Evolutionary conservation across 139 green algal genomes (phyloP), one percentile per base, ranked within the genome.

Genomic region (Ettlia oleoabundans): DNA sequence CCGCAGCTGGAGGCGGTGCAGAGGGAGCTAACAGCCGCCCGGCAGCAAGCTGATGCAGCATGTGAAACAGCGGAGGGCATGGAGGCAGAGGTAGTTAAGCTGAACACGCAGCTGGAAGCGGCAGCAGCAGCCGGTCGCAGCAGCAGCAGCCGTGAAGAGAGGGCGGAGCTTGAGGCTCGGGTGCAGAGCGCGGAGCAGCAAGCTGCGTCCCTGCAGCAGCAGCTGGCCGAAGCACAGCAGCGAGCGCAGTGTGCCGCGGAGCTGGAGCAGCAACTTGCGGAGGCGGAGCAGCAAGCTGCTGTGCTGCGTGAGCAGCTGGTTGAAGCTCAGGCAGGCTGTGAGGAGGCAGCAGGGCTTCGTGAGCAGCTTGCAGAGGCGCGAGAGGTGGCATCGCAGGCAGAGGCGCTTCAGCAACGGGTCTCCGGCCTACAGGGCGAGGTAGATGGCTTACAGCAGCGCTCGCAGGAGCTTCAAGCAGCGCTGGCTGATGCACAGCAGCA

Each of bases 401-500:
- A 3, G 2, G 65, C 8, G 13, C 19, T 73, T 40, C 68, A 68
- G 65, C 78, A 77, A 51, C 47, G 69, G 33, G 65, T 68, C 9
- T 24, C 51, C 0, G 21, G 7, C 2, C 52, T 78, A 30, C 67
- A 78, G 67, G 22, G 21, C 1, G 51, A 78, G 52, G 37, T 78
- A 30, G 63, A 61, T 43, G 32, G 30, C 26, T 19, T 72, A 53
- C 52, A 61, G 33, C 43, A 40, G 35, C 78, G n/a, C 19, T 47
- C 22, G 22, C 9, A 68, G 8, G 32, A 82, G 47, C 63, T 86
- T 7, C 41, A 63, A 18, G 63, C 37, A 18, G 35, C 32, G 51
- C 73, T 77, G 47, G 62, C 70, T 3, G 62, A 52, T 33, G 67
- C 69, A n/a, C 41, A 76, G 43, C 41, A 55, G 47, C n/a, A n/a